Conservation (phyloP, 1,284 basidiomycete genomes). For the Somion occarium region DNA sequence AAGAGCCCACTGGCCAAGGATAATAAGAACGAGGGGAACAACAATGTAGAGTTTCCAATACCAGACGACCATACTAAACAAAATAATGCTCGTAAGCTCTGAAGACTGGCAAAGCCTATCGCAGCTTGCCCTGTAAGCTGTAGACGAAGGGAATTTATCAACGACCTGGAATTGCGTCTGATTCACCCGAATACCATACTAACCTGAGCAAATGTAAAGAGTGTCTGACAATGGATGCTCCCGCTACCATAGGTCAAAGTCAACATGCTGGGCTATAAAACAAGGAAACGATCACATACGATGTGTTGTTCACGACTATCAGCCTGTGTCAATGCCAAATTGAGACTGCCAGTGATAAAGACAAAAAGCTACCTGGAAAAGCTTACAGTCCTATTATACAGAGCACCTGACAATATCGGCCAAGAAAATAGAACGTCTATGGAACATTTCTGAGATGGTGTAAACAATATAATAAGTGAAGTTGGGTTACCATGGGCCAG, state of each 20-base stretch:
- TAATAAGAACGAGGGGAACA: slow-evolving; percentile 45
- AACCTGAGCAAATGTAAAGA: slow-evolving; percentile 62
- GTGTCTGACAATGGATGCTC: slow-evolving; percentile 49
- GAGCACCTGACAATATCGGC: slow-evolving; percentile 58
- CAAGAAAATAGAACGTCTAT: slow-evolving; percentile 65
- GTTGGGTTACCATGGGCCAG: slow-evolving; percentile 23
- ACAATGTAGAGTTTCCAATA: slow-evolving; percentile 53
- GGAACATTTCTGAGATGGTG: neutral
- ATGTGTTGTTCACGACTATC: neutral
- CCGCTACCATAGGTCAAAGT: slow-evolving; percentile 23
- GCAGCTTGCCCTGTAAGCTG: slow-evolving; percentile 56
- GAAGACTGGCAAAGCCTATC: slow-evolving; percentile 68
- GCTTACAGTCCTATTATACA: slow-evolving; percentile 57
- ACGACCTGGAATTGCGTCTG: neutral
- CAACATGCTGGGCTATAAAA: neutral
- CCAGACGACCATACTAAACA: slow-evolving; percentile 60
- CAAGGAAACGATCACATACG: neutral
- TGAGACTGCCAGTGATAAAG: neutral
- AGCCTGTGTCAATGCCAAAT: slow-evolving; percentile 1
- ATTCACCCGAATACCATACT: neutral
- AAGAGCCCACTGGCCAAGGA: slow-evolving; percentile 67
- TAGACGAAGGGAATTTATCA: neutral
- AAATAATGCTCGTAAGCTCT: slow-evolving; percentile 25
- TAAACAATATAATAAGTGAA: neutral
- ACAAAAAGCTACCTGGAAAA: slow-evolving; percentile 32